A percentile compares a stretch with the other conserved stretches of the same genome.
Conservation (phyloP, 2,329 filamentous ascomycete genomes). For the Xylariaceae sp. region DNA sequence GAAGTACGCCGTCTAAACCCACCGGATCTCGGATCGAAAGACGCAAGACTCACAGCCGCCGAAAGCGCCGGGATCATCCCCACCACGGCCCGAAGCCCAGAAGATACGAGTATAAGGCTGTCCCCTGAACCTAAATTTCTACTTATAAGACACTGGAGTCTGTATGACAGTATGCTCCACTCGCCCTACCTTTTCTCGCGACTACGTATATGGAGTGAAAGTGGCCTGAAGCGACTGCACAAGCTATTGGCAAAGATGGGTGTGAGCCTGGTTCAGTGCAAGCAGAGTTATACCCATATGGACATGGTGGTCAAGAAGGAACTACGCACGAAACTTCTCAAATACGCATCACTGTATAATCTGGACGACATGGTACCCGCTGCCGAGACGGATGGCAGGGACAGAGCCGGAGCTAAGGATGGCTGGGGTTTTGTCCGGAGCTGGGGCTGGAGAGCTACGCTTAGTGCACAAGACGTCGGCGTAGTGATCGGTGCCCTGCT, state of each 20-base stretch:
- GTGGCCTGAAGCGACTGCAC: conserved; percentile 80
- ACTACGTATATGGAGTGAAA: conserved; percentile 91
- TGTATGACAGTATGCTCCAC: conserved; percentile 98
- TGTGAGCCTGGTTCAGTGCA: conserved; percentile 86
- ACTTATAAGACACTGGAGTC: conserved; percentile 89
- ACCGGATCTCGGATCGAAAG: conserved; percentile 55
- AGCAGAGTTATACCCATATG: conserved; percentile 96
- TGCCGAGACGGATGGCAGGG: conserved; percentile 64
- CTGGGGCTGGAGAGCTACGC: conserved; percentile 95
- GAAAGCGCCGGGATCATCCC: conserved; percentile 80
- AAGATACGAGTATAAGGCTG: conserved; percentile 85
- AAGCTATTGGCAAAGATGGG: conserved; percentile 98
- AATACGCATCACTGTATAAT: conserved; percentile 89
- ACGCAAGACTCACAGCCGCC: conserved; percentile 53
- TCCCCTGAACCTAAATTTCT: conserved; percentile 93
- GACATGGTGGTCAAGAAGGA: conserved; percentile 94
- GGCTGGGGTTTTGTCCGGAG: conserved; percentile 96
- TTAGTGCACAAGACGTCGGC: conserved; percentile 91
- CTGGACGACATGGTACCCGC: conserved; percentile 88
- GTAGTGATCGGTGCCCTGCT: conserved; percentile 87
- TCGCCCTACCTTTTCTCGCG: conserved; percentile 90
- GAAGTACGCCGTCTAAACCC: conserved; percentile 93
- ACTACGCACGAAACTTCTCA: conserved; percentile 76
- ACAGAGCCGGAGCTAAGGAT: conserved; percentile 71
- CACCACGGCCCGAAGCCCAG: conserved; percentile 80